Conservation (phyloP, 2,329 filamentous ascomycete genomes). For the Neopestalotiopsis sp. region DNA sequence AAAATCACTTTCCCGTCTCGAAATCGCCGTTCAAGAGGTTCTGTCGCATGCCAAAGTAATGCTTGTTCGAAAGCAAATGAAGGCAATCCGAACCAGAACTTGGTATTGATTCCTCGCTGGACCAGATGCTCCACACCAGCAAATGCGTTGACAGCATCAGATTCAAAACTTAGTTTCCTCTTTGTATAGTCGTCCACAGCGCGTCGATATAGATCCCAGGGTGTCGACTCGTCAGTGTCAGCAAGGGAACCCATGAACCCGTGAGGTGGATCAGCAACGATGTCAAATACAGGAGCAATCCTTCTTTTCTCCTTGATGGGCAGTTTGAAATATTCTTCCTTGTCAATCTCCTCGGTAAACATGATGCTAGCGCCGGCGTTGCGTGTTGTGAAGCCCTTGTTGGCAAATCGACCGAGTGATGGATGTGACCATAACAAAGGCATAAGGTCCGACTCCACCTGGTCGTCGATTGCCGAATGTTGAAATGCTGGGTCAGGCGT, state of each 20-base stretch:
- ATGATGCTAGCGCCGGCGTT: neutral
- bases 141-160: slow-evolving; percentile 1
- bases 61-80: slow-evolving; percentile 1
- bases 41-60: neutral
- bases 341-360: neutral
- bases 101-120: neutral
- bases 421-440: neutral
- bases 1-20: neutral
- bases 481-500: neutral
- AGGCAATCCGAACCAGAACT: slow-evolving; percentile 3
- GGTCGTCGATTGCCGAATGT: neutral
- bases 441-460: neutral
- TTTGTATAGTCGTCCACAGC: neutral
- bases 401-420: neutral
- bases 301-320: neutral
- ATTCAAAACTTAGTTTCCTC: neutral
- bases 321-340: neutral
- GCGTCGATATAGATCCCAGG: neutral
- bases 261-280: neutral
- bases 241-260: neutral
- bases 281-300: neutral
- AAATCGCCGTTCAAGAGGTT: neutral
- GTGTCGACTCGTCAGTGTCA: neutral
- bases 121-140: neutral
- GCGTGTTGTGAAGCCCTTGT: neutral